Percentiles rank a stretch among this genome's conserved stretches.
These are phyloP conservation scores for Clausena lansium DNA, from an alignment of 345 rosid species.

Conservation along the genomic window DNA sequence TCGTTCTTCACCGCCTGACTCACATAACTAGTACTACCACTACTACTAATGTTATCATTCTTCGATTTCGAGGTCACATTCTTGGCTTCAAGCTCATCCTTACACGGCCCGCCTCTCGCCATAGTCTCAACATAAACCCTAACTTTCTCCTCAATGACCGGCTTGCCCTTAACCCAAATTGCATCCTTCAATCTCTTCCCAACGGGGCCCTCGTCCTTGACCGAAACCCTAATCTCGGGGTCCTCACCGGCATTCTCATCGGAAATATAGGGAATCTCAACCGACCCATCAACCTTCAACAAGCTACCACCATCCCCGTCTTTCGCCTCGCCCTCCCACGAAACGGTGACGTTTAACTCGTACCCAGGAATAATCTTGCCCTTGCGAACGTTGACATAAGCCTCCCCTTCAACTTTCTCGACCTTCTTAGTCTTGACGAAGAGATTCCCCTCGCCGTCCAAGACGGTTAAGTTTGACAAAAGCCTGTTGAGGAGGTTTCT, in stretches of 20 bases:
- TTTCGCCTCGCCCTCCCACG: conserved; percentile 91
- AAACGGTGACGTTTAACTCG: conserved; percentile 58
- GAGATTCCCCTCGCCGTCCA: conserved; percentile 69
- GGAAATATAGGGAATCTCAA: conserved; percentile 87
- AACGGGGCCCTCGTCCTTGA: conserved; percentile 74
- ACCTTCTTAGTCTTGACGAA: conserved; percentile 52
- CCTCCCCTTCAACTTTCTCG: conserved; percentile 89
- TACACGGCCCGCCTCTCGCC: conserved; percentile 86
- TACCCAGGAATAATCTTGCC: conserved; percentile 97
- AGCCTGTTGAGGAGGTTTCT: conserved; percentile 55
- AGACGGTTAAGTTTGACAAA: conserved; percentile 47
- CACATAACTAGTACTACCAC: not conserved
- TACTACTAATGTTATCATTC: not conserved
- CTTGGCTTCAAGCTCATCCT: conserved; percentile 74
- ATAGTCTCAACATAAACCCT: conserved; percentile 66
- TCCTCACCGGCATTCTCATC: conserved; percentile 98
- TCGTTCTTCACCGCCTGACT: conserved; percentile 26
- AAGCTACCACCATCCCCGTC: conserved; percentile 64
- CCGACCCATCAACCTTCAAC: conserved; percentile 64
- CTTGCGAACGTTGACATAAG: conserved; percentile 87
- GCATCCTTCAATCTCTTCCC: conserved; percentile 86
- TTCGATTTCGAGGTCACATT: conserved; percentile 51
- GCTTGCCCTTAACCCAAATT: conserved; percentile 65
- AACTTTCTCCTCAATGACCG: conserved; percentile 65
- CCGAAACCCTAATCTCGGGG: conserved; percentile 70